These are phyloP conservation scores for Asterophora lycoperdoides DNA, from an alignment of 768 basidiomycete genomes.

Conservation along the genomic window DNA sequence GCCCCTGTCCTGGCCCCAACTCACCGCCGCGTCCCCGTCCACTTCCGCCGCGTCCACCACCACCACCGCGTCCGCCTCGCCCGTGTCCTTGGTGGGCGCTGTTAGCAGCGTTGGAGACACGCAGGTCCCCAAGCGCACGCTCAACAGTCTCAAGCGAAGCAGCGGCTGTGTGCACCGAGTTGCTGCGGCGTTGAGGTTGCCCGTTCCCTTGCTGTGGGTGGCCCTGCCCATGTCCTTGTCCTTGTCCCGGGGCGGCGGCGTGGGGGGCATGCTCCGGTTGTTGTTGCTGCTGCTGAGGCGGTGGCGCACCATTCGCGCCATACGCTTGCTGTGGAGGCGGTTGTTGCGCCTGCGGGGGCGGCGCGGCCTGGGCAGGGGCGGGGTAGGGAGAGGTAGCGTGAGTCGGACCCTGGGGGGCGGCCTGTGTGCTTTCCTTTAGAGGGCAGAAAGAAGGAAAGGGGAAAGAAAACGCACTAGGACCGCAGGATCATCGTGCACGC, in stretches of 20 bases:
- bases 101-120: slow-evolving; percentile 37
- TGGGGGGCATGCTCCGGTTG: slow-evolving; percentile 13
- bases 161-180: slow-evolving; percentile 65
- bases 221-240: no score
- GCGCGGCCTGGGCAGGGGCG: slow-evolving; percentile 6
- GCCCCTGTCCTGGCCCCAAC: no score
- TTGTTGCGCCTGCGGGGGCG: background rate
- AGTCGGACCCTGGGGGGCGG: slow-evolving; percentile 11
- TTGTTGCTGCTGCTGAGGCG: slow-evolving; percentile 13
- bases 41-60: slow-evolving; percentile 11
- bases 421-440: background rate
- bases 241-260: background rate
- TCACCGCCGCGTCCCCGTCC: slow-evolving; percentile 2
- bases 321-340: slow-evolving; percentile 23
- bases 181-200: slow-evolving; percentile 26
- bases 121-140: slow-evolving; percentile 49
- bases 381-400: slow-evolving; percentile 9
- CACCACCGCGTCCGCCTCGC: slow-evolving; percentile 24
- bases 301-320: slow-evolving; percentile 22
- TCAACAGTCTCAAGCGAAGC: slow-evolving; percentile 70
- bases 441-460: slow-evolving; percentile 1
- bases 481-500: slow-evolving; percentile 80
- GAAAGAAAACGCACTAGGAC: slow-evolving; percentile 46
- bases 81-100: no score
- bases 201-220: background rate